These are phyloP conservation scores for Ziziphus jujuba DNA, from an alignment of 306 rosid species.

Conservation along the genomic window DNA sequence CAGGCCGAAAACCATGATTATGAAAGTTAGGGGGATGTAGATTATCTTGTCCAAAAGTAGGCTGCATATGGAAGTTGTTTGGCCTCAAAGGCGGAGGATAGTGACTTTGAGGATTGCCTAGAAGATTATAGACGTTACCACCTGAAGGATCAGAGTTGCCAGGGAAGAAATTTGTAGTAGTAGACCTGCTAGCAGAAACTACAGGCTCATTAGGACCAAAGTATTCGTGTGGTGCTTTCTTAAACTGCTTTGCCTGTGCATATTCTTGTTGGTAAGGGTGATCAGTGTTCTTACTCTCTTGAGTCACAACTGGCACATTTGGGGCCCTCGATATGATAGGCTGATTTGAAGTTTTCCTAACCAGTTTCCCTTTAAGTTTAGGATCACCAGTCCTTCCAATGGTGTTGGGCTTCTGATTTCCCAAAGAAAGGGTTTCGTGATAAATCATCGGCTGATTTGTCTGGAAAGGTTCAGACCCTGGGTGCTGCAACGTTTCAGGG, in stretches of 20 bases:
- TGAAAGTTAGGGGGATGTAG: conserved; percentile 40
- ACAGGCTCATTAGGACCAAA: conserved; percentile 35
- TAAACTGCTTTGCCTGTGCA: conserved; percentile 40
- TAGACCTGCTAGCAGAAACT: conserved; percentile 36
- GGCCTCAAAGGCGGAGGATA: conserved; percentile 50
- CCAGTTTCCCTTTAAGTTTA: conserved; percentile 31
- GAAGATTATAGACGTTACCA: conserved; percentile 41
- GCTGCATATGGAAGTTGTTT: conserved; percentile 50
- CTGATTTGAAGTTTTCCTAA: conserved; percentile 43
- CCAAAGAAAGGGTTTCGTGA: conserved; percentile 38
- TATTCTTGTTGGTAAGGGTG: conserved; percentile 32
- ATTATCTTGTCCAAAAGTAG: conserved; percentile 48
- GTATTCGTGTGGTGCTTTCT: conserved; percentile 76
- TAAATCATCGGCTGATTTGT: conserved; percentile 36
- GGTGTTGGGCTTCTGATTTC: conserved; percentile 45
- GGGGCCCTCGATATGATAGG: conserved; percentile 31
- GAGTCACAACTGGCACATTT: conserved; percentile 44
- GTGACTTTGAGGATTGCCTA: conserved; percentile 44
- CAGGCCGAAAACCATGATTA: conserved; percentile 42
- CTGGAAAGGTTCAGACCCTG: conserved; percentile 32
- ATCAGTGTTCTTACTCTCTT: conserved; percentile 44
- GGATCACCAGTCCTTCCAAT: conserved; percentile 53
- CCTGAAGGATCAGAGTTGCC: conserved; percentile 48
- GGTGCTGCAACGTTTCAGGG: conserved; percentile 37
- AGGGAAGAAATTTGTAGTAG: conserved; percentile 37